Evolutionary conservation across 1,139 yeast genomes (phyloP).

Genomic region (Geotrichum citri-aurantii): DNA sequence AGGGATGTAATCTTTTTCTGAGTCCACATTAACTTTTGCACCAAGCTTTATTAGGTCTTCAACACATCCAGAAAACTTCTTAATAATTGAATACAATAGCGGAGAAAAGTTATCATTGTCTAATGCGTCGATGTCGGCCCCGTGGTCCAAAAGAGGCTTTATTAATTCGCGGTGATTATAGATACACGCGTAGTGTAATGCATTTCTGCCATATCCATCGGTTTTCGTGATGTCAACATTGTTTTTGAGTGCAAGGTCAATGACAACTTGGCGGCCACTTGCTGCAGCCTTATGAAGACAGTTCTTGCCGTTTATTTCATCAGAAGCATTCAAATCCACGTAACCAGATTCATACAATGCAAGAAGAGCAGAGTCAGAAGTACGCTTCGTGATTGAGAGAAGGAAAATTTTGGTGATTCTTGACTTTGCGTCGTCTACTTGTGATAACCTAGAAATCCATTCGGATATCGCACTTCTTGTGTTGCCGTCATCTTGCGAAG

Average conservation of each 20-base stretch:
- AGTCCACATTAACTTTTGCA: conserved; percentile 37
- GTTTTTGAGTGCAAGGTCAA: conserved; percentile 35
- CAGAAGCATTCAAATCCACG: conserved; percentile 39
- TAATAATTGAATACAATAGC: conserved; percentile 68
- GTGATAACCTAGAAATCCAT: conserved; percentile 48
- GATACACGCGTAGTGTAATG: conserved; percentile 78
- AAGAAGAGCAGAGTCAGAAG: conserved; percentile 40
- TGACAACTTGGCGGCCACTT: conserved; percentile 34
- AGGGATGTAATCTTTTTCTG: conserved; percentile 59
- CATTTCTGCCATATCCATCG: conserved; percentile 73
- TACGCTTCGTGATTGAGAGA: conserved; percentile 49
- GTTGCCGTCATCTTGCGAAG: conserved; percentile 34
- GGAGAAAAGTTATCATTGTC: conserved; percentile 54
- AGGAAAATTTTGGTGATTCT: conserved; percentile 61
- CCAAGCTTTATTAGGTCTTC: conserved; percentile 43
- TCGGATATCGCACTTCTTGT: conserved; percentile 31
- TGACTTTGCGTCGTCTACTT: conserved; percentile 40
- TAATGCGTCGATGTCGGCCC: conserved; percentile 36
- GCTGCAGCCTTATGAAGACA: conserved; percentile 47
- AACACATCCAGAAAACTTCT: conserved; percentile 55
- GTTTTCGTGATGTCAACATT: conserved; percentile 39
- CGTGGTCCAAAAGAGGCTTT: conserved; percentile 32
- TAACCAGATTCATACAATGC: conserved; percentile 38
- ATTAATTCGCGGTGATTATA: conserved; percentile 35
- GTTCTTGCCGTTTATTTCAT: conserved; percentile 41